A percentile compares a stretch with the other conserved stretches of the same genome.
Conservation (phyloP, 768 basidiomycete species). For the Leccinum imitatum region DNA sequence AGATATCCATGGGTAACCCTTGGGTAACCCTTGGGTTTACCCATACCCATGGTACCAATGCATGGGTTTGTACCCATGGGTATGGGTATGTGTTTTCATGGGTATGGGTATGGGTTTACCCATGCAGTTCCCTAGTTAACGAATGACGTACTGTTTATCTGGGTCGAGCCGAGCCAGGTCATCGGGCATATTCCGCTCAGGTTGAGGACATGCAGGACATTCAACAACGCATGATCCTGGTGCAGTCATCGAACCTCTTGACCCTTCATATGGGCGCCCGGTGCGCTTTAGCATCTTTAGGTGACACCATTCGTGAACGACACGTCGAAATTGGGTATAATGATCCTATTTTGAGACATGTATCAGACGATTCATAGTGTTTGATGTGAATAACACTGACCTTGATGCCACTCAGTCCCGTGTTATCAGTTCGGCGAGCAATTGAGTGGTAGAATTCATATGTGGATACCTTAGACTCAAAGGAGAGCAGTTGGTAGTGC, state of each 20-base stretch:
- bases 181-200: background rate
- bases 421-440: background rate
- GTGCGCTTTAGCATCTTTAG: constrained; percentile 18
- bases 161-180: background rate
- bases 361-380: background rate
- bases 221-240: background rate
- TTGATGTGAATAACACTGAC: background rate
- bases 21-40: too few relatives aligned
- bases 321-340: constrained; percentile 16
- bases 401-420: background rate
- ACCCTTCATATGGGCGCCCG: background rate
- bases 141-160: background rate
- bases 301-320: constrained; percentile 24
- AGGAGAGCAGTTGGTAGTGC: background rate
- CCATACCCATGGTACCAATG: too few relatives aligned
- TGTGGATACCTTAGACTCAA: background rate
- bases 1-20: too few relatives aligned
- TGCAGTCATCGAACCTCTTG: background rate
- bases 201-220: background rate
- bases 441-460: background rate
- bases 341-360: constrained; percentile 3
- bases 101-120: too few relatives aligned
- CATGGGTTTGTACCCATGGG: too few relatives aligned
- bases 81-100: too few relatives aligned
- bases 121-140: background rate